Evolutionary conservation across 345 rosid species (phyloP), one percentile per base, ranked within the genome.

Genomic region (Diplotaxis tenuifolia): DNA sequence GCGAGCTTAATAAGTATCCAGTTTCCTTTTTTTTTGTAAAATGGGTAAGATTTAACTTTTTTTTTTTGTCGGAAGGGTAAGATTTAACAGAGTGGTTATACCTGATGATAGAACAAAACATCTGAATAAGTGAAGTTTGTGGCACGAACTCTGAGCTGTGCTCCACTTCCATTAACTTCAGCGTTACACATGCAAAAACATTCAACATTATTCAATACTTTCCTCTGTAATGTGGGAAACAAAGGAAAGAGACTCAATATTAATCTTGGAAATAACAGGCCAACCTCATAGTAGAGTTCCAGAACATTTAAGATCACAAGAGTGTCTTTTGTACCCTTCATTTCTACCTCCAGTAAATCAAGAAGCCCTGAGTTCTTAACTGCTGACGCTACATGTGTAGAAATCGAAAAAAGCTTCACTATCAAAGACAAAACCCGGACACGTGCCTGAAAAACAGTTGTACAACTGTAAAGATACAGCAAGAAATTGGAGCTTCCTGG

Each of bases 271-370:
- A 18, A 73, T 67, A 20, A 68, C 18, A 60, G 54, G 63, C 87
- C 62, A 72, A 94, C 98, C 98, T 94, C 95, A 72, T 84, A 86
- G 61, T 86, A 80, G 70, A 94, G 89, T 87, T 94, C 98, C 85
- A 94, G 64, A 55, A 85, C 81, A 78, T 85, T 94, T 79, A 80
- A 82, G 63, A 83, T 79, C 74, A 73, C 92, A 57, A 91, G 90
- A 62, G 84, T 81, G 55, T 94, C 98, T 62, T 79, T 82, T 67
- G 84, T 71, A 63, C 80, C 82, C 68, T 83, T 79, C 73, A 91
- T 65, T 77, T 89, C 96, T 29, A 81, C 90, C 86, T 88, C 96
- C 81, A 94, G 75, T 65, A 91, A 82, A 79, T 77, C 76, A 67
- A 94, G 93, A 62, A 94, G 77, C 76, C 88, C 86, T 55, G 87